Conservation (phyloP, 2,329 filamentous ascomycete genomes). For the Dothistroma pini region DNA sequence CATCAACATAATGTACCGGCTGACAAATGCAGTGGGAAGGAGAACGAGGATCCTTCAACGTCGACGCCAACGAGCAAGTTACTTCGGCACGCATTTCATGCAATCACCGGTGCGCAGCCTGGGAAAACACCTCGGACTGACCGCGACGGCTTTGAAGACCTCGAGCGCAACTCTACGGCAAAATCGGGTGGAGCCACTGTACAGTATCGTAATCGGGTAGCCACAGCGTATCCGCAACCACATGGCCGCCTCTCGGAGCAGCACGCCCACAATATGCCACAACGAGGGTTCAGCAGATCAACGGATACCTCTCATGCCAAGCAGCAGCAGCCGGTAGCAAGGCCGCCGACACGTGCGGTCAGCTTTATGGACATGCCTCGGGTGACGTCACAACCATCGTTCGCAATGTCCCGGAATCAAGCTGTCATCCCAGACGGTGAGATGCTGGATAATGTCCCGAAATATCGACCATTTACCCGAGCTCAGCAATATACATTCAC, state of each 20-base stretch:
- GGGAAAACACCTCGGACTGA: not conserved
- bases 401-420: no score
- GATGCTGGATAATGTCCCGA: slow-evolving; percentile 15
- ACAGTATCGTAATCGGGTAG: not conserved
- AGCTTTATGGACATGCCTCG: not conserved
- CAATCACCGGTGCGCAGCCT: not conserved
- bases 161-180: not conserved
- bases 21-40: slow-evolving; percentile 5
- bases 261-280: not conserved
- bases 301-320: slow-evolving; percentile 2
- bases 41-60: slow-evolving; percentile 18
- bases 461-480: not conserved
- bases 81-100: slow-evolving; percentile 16
- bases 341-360: not conserved
- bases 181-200: not conserved
- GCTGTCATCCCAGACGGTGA: slow-evolving; percentile 6
- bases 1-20: not conserved
- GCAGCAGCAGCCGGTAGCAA: not conserved
- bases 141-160: not conserved
- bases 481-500: slow-evolving; percentile 5
- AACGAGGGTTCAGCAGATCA: slow-evolving; percentile 10
- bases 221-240: not conserved
- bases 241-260: not conserved
- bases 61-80: slow-evolving; percentile 23
- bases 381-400: not conserved